These are phyloP conservation scores for Wickerhamomyces pijperi DNA, from an alignment of 805 yeast species.

Conservation along the genomic window DNA sequence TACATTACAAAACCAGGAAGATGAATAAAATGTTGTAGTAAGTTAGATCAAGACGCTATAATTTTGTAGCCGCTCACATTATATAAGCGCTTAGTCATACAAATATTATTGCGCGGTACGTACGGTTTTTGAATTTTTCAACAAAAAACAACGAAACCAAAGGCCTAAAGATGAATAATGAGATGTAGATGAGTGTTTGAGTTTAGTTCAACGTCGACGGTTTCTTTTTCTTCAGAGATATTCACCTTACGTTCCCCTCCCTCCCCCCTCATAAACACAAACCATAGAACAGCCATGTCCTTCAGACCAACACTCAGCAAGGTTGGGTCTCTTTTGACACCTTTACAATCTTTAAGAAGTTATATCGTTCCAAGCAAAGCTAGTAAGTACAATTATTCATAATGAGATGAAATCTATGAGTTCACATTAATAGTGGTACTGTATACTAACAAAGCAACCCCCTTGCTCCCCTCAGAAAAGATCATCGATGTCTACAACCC, in stretches of 20 bases:
- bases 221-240: not conserved
- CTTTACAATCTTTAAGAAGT: conserved; percentile 4
- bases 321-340: not conserved
- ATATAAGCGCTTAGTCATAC: not conserved
- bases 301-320: not conserved
- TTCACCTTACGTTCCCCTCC: no score
- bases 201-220: no score
- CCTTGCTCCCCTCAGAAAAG: conserved; percentile 3
- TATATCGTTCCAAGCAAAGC: conserved; percentile 9
- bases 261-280: no score
- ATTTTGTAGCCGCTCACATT: no score
- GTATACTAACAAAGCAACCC: not conserved
- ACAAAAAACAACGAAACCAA: not conserved
- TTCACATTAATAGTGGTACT: no score
- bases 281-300: not conserved
- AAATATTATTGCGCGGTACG: not conserved
- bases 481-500: conserved; percentile 15
- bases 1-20: no score
- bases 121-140: not conserved
- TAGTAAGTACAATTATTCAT: conserved; percentile 4
- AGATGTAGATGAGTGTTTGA: no score
- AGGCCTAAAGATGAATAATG: not conserved
- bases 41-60: no score
- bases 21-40: no score
- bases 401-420: no score